Percentiles rank a stretch among this genome's conserved stretches.
phyloP scores from a whole-genome alignment of 2,329 filamentous ascomycete species.

The Aspergillus nomiae region DNA sequence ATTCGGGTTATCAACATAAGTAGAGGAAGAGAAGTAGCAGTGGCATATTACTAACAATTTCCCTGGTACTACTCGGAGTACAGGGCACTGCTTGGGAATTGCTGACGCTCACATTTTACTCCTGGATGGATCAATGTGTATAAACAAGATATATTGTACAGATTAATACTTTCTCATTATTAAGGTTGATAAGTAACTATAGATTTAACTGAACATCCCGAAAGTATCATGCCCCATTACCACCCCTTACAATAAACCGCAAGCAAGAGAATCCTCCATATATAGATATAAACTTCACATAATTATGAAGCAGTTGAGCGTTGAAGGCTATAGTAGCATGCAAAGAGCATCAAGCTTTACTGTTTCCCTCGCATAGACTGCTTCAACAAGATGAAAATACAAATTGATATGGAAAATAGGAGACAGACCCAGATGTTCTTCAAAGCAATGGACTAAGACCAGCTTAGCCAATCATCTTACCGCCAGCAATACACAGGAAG shows the following conservation, averaged over 20 bases:
- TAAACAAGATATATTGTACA: neutral
- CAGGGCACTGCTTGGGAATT: neutral
- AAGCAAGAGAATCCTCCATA: neutral
- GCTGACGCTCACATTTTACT: neutral
- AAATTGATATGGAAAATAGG: neutral
- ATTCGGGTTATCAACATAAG: neutral
- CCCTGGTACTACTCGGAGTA: neutral
- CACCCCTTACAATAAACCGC: neutral
- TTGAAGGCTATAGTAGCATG: neutral
- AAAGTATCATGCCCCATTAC: neutral
- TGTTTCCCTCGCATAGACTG: neutral
- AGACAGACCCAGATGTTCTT: neutral
- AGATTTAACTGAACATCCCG: neutral
- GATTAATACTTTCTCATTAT: neutral
- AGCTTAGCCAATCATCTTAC: neutral
- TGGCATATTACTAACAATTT: neutral
- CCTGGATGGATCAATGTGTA: too few species aligned
- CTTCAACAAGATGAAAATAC: neutral
- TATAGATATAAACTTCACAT: neutral
- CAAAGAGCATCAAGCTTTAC: neutral
- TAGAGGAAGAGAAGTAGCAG: neutral
- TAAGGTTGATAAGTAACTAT: neutral
- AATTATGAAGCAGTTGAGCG: neutral
- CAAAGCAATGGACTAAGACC: neutral
- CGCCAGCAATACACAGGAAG: neutral